Evolutionary conservation across 2,329 filamentous ascomycete species (phyloP).

Genomic region (Aureobasidium vineae): DNA sequence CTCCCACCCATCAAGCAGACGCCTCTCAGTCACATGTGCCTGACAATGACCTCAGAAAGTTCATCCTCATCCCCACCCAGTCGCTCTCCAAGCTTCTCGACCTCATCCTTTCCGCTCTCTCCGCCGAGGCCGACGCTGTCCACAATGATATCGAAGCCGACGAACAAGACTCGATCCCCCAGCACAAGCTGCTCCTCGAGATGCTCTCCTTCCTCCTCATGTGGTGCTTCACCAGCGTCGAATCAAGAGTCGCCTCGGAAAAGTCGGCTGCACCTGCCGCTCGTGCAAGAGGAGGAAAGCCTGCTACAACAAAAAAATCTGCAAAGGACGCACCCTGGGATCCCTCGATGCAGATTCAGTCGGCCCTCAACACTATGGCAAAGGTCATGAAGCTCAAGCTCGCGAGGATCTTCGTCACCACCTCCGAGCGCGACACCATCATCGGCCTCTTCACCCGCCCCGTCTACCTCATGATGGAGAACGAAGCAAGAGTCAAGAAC

Average conservation of each 20-base stretch:
- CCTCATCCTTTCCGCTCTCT: constrained; percentile 74
- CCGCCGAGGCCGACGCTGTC: constrained; percentile 76
- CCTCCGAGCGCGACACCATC: constrained; percentile 93
- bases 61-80: constrained; percentile 73
- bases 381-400: constrained; percentile 93
- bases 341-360: constrained; percentile 80
- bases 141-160: constrained; percentile 86
- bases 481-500: constrained; percentile 86
- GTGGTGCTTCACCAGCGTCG: constrained; percentile 93
- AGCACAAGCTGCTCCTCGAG: constrained; percentile 90
- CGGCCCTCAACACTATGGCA: constrained; percentile 89
- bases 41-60: constrained; percentile 74
- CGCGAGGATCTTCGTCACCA: constrained; percentile 90
- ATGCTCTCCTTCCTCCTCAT: constrained; percentile 92
- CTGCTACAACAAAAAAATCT: constrained; percentile 68
- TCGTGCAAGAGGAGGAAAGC: constrained; percentile 71
- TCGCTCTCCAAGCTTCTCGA: constrained; percentile 85
- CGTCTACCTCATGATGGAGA: constrained; percentile 91
- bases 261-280: constrained; percentile 72
- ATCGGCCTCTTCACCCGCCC: constrained; percentile 88
- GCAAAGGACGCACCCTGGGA: constrained; percentile 80
- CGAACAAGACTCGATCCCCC: constrained; percentile 74
- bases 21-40: constrained; percentile 41
- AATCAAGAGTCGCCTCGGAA: constrained; percentile 80
- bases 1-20: constrained; percentile 44